Conservation (phyloP, 352 stramenopile species). For the Blastocystis sp. region DNA sequence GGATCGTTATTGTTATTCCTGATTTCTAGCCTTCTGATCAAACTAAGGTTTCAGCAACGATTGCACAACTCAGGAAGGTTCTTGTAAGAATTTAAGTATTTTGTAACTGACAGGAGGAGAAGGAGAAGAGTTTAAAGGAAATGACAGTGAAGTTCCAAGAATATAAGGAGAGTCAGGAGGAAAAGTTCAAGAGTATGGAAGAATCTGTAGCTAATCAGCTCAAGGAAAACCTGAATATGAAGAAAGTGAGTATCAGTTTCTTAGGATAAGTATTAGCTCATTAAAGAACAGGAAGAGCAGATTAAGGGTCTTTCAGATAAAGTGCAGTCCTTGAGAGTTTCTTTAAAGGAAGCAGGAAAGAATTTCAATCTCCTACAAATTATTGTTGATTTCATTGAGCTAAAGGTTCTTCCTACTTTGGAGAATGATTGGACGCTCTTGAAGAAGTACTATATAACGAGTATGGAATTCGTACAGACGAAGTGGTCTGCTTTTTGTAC, state of each 20-base stretch:
- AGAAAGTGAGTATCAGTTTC: not conserved
- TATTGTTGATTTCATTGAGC: conserved; percentile 11
- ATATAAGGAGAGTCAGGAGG: not conserved
- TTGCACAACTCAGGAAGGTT: not conserved
- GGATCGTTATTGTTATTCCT: not conserved
- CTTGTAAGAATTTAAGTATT: not conserved
- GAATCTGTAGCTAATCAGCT: not conserved
- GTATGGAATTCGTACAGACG: not conserved
- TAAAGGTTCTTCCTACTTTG: not conserved
- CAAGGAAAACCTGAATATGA: not conserved
- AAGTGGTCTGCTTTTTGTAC: not conserved
- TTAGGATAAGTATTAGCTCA: not conserved
- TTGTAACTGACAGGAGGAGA: not conserved
- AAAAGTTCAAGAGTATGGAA: not conserved
- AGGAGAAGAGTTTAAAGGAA: not conserved
- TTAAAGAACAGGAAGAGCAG: not conserved
- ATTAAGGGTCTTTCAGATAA: not conserved
- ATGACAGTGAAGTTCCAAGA: not conserved
- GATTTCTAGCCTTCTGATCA: not conserved
- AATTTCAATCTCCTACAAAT: not conserved
- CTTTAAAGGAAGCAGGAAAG: not conserved
- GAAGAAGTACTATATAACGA: not conserved
- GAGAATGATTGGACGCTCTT: not conserved
- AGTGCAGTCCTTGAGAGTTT: not conserved
- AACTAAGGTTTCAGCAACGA: not conserved